Evolutionary conservation across 345 rosid species (phyloP), one percentile per base, ranked within the genome.

Genomic region (Eutrema heterophyllum): DNA sequence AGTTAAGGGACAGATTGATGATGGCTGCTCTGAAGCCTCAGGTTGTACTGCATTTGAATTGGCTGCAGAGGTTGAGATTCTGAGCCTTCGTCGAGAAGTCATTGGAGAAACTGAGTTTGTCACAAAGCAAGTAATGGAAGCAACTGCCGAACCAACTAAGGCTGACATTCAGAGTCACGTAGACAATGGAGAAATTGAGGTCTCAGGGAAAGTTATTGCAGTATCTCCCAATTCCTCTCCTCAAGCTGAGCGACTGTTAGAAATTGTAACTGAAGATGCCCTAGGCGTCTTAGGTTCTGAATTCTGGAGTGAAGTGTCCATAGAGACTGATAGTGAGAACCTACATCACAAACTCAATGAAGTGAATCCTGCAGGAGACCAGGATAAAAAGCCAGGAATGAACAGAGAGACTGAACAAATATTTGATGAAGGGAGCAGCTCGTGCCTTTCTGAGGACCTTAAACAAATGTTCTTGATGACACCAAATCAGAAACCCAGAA

Each of bases 21-120:
- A 75, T 46, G 70, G 69, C 57, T 78, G 32, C 65, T 46, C 48
- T 56, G 75, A 70, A 29, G 43, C 44, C 46, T 58, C 67, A 32
- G 61, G 55, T 30, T 55, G 54, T 65, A 27, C 39, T 33, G 14
- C 56, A 27, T 46, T 55, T 62, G 75, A 78, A 16, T 53, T 73
- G 54, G 53, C 64, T 66, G 16, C 58, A 62, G 56, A 70, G 53
- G 54, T 21, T 49, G 46, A 48, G 67, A 64, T 13, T 61, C 50
- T 52, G 55, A 53, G 57, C 58, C 13, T 57, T 39, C 2, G 12
- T 50, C 53, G 13, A 32, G 72, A 49, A 45, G 32, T 55, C 51
- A 12, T 18, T 56, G 66, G 39, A 29, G 65, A 62, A 54, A 55
- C 61, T 39, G 76, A 48, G 21, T 38, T 56, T 64, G 21, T 55